Evolutionary conservation across 768 basidiomycete genomes (phyloP).

Genomic region (Termitomyces sp.): DNA sequence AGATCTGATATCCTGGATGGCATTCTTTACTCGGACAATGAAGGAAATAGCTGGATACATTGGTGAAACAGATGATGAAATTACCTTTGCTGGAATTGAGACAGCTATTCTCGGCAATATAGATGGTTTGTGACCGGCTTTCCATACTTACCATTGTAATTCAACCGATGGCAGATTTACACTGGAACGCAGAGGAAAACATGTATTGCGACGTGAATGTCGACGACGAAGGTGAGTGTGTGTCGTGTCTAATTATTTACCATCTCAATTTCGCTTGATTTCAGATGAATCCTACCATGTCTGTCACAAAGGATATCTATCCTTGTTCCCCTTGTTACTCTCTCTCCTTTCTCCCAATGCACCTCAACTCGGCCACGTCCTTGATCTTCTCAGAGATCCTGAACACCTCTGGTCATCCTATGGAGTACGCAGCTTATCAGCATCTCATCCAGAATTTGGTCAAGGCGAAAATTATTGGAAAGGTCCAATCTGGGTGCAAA

Average conservation of each 20-base stretch:
- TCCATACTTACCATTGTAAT: not conserved
- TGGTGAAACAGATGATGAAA: conserved; percentile 78
- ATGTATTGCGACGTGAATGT: conserved; percentile 94
- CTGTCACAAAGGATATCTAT: conserved; percentile 90
- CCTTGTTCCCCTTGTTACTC: conserved; percentile 89
- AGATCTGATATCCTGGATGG: conserved; percentile 95
- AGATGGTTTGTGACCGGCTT: conserved; percentile 48
- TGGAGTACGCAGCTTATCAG: conserved; percentile 84
- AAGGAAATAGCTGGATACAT: conserved; percentile 81
- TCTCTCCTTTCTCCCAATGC: conserved; percentile 73
- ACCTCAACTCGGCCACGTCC: conserved; percentile 72
- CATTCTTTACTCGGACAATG: conserved; percentile 94
- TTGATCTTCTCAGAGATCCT: conserved; percentile 76
- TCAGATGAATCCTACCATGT: conserved; percentile 88
- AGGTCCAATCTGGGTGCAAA: conserved; percentile 95
- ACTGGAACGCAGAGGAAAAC: conserved; percentile 83
- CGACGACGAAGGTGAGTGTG: conserved; percentile 68
- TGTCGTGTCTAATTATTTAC: not conserved
- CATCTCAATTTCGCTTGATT: conserved; percentile 1
- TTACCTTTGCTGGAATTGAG: conserved; percentile 73
- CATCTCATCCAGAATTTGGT: conserved; percentile 86
- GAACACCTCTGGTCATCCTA: conserved; percentile 88
- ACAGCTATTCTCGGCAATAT: conserved; percentile 80
- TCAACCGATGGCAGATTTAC: conserved; percentile 54
- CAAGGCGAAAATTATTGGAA: conserved; percentile 96